phyloP scores from a whole-genome alignment of 1,284 basidiomycete species.

The Irpex lacteus region DNA sequence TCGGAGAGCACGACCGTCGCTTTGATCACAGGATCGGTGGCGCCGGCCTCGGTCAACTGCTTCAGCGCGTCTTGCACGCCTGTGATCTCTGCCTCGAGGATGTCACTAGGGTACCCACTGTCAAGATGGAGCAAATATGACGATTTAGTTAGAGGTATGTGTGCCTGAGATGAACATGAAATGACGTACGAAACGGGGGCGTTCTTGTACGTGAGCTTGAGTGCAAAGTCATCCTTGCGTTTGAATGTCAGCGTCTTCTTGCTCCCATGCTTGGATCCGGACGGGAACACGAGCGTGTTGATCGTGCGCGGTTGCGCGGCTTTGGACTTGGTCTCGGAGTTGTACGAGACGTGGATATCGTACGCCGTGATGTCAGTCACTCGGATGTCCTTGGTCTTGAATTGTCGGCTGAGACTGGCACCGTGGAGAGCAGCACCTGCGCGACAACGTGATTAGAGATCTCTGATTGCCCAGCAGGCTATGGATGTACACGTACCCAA shows the following conservation, averaged over 20 bases:
- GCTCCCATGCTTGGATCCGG: slow-evolving; percentile 69
- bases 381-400: slow-evolving; percentile 95
- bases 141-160: neutral
- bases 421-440: slow-evolving; percentile 86
- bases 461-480: neutral
- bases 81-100: slow-evolving; percentile 66
- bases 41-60: slow-evolving; percentile 74
- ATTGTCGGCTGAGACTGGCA: slow-evolving; percentile 85
- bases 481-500: slow-evolving; percentile 50
- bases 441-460: slow-evolving; percentile 1
- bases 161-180: slow-evolving; percentile 3
- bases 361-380: slow-evolving; percentile 72
- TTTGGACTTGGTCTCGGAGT: slow-evolving; percentile 53
- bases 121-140: neutral
- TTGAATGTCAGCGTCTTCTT: slow-evolving; percentile 86
- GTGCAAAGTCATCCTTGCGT: slow-evolving; percentile 73
- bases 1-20: slow-evolving; percentile 80
- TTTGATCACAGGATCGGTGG: slow-evolving; percentile 73
- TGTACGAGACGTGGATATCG: slow-evolving; percentile 77
- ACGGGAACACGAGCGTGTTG: slow-evolving; percentile 72
- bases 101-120: slow-evolving; percentile 59
- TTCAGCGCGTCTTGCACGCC: slow-evolving; percentile 70
- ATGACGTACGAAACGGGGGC: slow-evolving; percentile 52
- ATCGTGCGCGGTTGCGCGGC: slow-evolving; percentile 61
- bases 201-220: slow-evolving; percentile 72